phyloP scores from a whole-genome alignment of 768 basidiomycete genomes.

The Coprinellus micaceus region DNA sequence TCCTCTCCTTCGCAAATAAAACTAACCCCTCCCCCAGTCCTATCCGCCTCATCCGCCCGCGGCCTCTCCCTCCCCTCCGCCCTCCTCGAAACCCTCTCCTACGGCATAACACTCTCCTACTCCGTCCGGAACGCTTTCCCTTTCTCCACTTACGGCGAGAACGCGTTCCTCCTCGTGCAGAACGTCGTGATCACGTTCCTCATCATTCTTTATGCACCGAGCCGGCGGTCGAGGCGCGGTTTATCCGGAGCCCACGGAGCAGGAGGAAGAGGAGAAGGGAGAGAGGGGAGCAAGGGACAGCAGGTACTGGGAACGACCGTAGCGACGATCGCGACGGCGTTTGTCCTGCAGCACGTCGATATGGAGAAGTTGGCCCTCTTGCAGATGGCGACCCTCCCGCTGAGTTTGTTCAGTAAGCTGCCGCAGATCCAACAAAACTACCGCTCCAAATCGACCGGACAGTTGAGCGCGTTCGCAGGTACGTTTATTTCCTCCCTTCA shows the following conservation, averaged over 20 bases:
- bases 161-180: slow-evolving; percentile 87
- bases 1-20: no score
- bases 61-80: slow-evolving; percentile 88
- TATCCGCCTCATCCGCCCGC: slow-evolving; percentile 70
- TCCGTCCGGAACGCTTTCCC: slow-evolving; percentile 83
- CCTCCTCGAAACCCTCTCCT: slow-evolving; percentile 85
- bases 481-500: no score
- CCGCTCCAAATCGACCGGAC: slow-evolving; percentile 76
- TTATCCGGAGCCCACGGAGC: no score
- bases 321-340: slow-evolving; percentile 22
- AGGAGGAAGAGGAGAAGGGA: no score
- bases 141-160: slow-evolving; percentile 97
- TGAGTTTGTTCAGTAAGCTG: slow-evolving; percentile 88
- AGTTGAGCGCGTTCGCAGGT: slow-evolving; percentile 93
- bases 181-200: slow-evolving; percentile 86
- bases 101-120: slow-evolving; percentile 87
- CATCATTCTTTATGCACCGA: slow-evolving; percentile 65
- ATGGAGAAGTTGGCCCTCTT: slow-evolving; percentile 56
- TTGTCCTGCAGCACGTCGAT: slow-evolving; percentile 47
- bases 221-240: no score
- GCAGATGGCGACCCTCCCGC: slow-evolving; percentile 84
- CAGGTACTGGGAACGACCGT: slow-evolving; percentile 24
- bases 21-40: slow-evolving; percentile 51
- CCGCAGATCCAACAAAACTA: slow-evolving; percentile 90
- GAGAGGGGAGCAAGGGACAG: slow-evolving; percentile 24